A percentile compares a stretch with the other conserved stretches of the same genome.
These are phyloP conservation scores for Anthoceros angustus DNA, from an alignment of 225 moss, liverwort and hornwort genomes.

Conservation along the genomic window DNA sequence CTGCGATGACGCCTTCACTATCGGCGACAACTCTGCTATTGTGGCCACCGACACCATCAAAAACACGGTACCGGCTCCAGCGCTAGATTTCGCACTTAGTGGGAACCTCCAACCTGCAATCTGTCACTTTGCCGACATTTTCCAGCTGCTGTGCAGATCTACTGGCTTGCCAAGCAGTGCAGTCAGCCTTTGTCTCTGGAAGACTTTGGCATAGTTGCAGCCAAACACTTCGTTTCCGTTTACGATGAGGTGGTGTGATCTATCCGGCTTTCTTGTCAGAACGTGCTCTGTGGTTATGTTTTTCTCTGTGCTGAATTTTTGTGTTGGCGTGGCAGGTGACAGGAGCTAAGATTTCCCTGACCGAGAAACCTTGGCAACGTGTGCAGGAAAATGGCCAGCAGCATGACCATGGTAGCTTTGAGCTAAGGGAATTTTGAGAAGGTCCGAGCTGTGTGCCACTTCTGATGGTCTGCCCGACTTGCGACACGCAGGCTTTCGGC, in stretches of 20 bases:
- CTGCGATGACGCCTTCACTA: constrained; percentile 47
- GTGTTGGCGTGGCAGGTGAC: constrained; percentile 42
- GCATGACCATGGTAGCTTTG: constrained; percentile 63
- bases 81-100: neutral
- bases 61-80: constrained; percentile 52
- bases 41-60: constrained; percentile 96
- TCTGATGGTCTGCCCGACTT: neutral
- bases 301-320: neutral
- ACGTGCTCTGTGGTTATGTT: neutral
- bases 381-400: constrained; percentile 35
- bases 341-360: constrained; percentile 35
- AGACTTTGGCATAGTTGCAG: constrained; percentile 54
- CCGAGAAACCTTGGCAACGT: constrained; percentile 87
- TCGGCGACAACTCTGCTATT: constrained; percentile 55
- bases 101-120: neutral
- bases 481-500: constrained; percentile 50
- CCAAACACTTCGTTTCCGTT: constrained; percentile 51
- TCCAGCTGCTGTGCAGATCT: constrained; percentile 26
- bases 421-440: neutral
- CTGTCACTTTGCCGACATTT: neutral
- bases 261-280: neutral
- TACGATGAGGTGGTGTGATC: constrained; percentile 60
- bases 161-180: constrained; percentile 70
- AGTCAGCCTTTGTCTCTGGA: constrained; percentile 44
- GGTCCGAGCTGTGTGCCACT: neutral